phyloP scores from a whole-genome alignment of 2,329 filamentous ascomycete genomes.

The Ascochyta fabae region DNA sequence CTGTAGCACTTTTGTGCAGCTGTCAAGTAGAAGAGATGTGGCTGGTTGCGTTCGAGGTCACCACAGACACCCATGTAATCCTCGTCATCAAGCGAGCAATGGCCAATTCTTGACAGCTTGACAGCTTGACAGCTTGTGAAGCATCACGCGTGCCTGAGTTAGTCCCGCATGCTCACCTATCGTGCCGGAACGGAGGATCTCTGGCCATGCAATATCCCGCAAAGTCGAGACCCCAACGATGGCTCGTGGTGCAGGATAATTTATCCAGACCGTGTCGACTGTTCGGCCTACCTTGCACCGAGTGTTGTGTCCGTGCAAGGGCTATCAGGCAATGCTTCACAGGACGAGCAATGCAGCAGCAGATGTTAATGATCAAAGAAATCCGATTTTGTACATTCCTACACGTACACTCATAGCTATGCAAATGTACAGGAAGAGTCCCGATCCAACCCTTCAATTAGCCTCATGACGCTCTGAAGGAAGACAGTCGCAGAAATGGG shows the following conservation, averaged over 20 bases:
- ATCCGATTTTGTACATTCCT: slow-evolving; percentile 37
- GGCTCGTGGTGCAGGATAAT: slow-evolving; percentile 2
- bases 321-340: background rate
- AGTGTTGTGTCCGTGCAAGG: slow-evolving; percentile 11
- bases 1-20: background rate
- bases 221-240: slow-evolving; percentile 5
- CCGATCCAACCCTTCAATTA: slow-evolving; percentile 21
- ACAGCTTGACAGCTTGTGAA: background rate
- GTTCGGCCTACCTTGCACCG: slow-evolving; percentile 22
- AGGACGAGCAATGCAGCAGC: background rate
- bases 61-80: background rate
- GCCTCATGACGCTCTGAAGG: slow-evolving; percentile 10
- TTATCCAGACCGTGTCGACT: slow-evolving; percentile 1
- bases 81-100: background rate
- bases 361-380: slow-evolving; percentile 14
- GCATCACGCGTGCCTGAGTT: slow-evolving; percentile 10
- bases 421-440: slow-evolving; percentile 35
- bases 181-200: slow-evolving; percentile 16
- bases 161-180: slow-evolving; percentile 6
- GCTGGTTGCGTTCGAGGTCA: background rate
- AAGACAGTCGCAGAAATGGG: slow-evolving; percentile 16
- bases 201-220: slow-evolving; percentile 14
- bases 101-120: background rate
- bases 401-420: slow-evolving; percentile 40
- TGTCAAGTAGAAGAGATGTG: background rate